Base-by-base conservation (phyloP, 2,329 filamentous ascomycete species). In the Coniochaeta sp. region DNA sequence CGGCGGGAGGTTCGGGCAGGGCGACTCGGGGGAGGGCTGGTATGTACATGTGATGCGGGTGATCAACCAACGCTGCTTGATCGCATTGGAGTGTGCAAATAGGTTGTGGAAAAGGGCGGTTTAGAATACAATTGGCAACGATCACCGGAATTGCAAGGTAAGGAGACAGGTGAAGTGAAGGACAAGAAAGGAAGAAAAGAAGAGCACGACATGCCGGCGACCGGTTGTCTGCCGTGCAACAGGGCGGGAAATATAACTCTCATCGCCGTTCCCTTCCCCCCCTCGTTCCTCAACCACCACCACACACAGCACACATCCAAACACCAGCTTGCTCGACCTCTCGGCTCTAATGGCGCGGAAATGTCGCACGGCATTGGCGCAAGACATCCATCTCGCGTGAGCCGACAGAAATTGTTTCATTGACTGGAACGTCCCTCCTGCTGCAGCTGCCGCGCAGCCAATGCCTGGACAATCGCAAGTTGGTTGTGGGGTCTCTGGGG, bases 321-420 rank as follows among this genome's bases (percentile, higher is more conserved):
- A 36, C 34, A 36, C 34, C 34, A 12, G 34, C 34, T 12, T 8
- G 7, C 1, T 22, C 26, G 26, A 36, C 14, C 24, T 26, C 57
- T 50, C 40, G 47, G 24, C 47, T 52, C 10, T 28, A 52, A 16
- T 4, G 47, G 47, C 47, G 47, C 26, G 38, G 28, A 55, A 22
- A 26, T 14, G 30, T 55, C 54, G 54, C 54, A 55, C 34, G 54
- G 54, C 54, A 55, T 52, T 59, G 58, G 42, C 47, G 32, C 58
- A 30, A 57, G 58, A 55, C 52, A 60, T 60, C 40, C 52, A 60
- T 60, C 40, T 61, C 59, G 59, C 59, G 59, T 56, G 59, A 61
- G 59, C 59, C 59, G 59, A 61, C 47, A 19, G 47, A 58, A 61
- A 61, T 32, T 61, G 36, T 61, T 40, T 58, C 32, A 58, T 61